phyloP scores from a whole-genome alignment of 2,329 filamentous ascomycete genomes.

The Exophiala phaeomuriformis region DNA sequence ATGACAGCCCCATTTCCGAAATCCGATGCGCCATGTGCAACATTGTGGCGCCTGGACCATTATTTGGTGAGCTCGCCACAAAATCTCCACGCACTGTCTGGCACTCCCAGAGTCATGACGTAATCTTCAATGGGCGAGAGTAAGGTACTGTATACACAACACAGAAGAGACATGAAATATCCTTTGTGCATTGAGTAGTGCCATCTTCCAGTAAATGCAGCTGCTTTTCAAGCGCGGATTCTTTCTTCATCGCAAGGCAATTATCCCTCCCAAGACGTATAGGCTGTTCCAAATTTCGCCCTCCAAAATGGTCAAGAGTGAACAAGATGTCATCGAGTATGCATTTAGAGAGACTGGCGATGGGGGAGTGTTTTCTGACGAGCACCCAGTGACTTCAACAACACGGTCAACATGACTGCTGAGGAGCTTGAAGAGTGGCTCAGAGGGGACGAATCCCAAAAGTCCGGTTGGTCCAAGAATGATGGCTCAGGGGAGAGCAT shows the following conservation, averaged over 20 bases:
- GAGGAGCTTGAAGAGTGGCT: constrained; percentile 56
- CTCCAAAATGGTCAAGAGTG: constrained; percentile 46
- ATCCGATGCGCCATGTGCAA: background rate
- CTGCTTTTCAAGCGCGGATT: background rate
- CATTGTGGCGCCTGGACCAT: background rate
- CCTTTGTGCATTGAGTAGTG: background rate
- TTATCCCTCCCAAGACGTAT: background rate
- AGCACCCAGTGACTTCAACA: constrained; percentile 54
- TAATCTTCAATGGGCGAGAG: constrained; percentile 1
- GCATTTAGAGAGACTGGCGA: constrained; percentile 1
- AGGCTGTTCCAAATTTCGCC: background rate
- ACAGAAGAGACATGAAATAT: background rate
- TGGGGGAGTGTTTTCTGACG: constrained; percentile 31
- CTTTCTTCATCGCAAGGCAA: background rate
- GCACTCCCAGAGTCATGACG: constrained; percentile 12
- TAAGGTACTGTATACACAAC: background rate
- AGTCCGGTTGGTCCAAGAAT: constrained; percentile 55
- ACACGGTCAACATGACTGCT: constrained; percentile 59
- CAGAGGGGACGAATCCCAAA: constrained; percentile 50
- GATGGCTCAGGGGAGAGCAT: constrained; percentile 54
- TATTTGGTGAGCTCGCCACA: background rate
- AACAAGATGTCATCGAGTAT: constrained; percentile 45
- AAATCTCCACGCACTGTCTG: no score
- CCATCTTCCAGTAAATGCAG: background rate
- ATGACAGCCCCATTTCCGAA: background rate